Evolutionary conservation across 345 rosid genomes (phyloP).

Genomic region (Populus simonii): DNA sequence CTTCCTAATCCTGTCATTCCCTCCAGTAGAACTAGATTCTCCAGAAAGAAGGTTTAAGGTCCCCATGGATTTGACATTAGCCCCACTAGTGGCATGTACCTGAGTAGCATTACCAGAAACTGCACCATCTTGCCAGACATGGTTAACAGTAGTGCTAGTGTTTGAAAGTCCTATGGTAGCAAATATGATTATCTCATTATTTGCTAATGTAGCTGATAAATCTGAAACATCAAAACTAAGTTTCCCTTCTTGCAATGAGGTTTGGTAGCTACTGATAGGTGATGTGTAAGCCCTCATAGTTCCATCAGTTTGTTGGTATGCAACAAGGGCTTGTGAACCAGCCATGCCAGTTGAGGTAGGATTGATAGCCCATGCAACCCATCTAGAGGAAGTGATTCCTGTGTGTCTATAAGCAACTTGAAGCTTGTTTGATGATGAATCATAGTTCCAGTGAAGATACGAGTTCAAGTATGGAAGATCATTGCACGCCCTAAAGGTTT

Average conservation of each 20-base stretch:
- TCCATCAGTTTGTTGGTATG: constrained; percentile 57
- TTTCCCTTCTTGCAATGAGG: constrained; percentile 45
- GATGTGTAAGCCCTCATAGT: constrained; percentile 63
- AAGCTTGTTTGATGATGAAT: constrained; percentile 49
- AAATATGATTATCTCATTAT: constrained; percentile 62
- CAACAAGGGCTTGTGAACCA: constrained; percentile 80
- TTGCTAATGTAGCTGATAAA: constrained; percentile 47
- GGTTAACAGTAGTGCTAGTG: constrained; percentile 44
- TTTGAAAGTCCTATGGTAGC: constrained; percentile 51
- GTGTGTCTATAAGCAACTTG: constrained; percentile 74
- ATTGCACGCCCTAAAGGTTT: constrained; percentile 53
- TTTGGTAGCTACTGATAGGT: constrained; percentile 47
- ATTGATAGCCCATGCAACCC: constrained; percentile 96
- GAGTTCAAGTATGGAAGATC: constrained; percentile 76
- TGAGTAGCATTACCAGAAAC: constrained; percentile 42
- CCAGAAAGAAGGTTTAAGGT: constrained; percentile 66
- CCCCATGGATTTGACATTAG: constrained; percentile 56
- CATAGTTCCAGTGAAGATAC: constrained; percentile 65
- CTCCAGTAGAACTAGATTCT: constrained; percentile 26
- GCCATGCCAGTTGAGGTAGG: constrained; percentile 65
- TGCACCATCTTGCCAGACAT: constrained; percentile 85
- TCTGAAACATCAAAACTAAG: constrained; percentile 67
- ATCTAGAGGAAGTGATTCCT: constrained; percentile 40
- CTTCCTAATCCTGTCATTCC: constrained; percentile 42
- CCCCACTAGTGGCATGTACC: constrained; percentile 48